Conservation (phyloP, 1,139 yeast species). For the Candida pseudocylindracea region DNA sequence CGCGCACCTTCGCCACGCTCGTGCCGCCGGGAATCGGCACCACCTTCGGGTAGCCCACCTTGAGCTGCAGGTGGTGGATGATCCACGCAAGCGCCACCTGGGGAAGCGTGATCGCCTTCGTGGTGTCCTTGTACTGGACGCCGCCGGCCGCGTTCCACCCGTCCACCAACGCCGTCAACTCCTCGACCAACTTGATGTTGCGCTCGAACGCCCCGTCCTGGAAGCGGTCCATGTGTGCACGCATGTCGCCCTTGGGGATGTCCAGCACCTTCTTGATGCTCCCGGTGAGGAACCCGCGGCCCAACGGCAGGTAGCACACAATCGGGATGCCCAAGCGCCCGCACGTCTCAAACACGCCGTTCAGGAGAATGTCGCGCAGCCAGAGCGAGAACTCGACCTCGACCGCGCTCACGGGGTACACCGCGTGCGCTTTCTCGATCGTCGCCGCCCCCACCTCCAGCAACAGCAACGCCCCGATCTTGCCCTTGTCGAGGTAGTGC, state of each 20-base stretch:
- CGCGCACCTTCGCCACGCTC: too few relatives aligned
- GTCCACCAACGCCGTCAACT: constrained; percentile 4
- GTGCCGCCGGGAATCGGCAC: too few relatives aligned
- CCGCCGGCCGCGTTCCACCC: too few relatives aligned
- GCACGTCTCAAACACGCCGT: constrained; percentile 40
- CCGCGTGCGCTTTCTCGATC: constrained; percentile 26
- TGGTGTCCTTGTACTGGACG: too few relatives aligned
- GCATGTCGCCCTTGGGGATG: constrained; percentile 30
- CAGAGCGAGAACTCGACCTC: constrained; percentile 61
- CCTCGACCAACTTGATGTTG: constrained; percentile 24
- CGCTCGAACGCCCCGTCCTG: constrained; percentile 26
- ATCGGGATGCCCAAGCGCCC: constrained; percentile 29
- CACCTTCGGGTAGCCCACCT: too few relatives aligned
- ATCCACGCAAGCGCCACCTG: too few relatives aligned
- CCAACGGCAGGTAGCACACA: constrained; percentile 63
- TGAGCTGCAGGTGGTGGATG: too few relatives aligned
- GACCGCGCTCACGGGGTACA: constrained; percentile 34
- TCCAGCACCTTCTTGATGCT: constrained; percentile 9
- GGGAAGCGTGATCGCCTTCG: too few relatives aligned
- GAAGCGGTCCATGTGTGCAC: constrained; percentile 34
- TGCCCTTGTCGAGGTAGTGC: constrained; percentile 24
- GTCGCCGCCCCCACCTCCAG: constrained; percentile 48
- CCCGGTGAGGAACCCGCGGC: constrained; percentile 51
- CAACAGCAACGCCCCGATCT: constrained; percentile 42
- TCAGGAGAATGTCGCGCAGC: constrained; percentile 30